A percentile compares a stretch with the other conserved stretches of the same genome.
Conservation (phyloP, 73 alveolate genomes). For the Paramecium tetraurelia region DNA sequence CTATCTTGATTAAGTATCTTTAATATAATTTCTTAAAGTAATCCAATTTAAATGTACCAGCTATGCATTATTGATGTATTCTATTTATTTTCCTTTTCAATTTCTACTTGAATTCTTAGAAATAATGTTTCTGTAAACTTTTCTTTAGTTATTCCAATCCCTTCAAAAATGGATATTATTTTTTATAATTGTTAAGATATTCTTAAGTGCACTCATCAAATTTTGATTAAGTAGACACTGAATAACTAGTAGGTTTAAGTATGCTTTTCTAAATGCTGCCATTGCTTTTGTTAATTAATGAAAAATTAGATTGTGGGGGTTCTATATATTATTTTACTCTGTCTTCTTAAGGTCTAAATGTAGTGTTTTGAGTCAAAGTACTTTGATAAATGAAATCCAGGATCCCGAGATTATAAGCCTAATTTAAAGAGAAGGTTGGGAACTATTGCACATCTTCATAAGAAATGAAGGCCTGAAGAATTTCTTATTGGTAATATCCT, state of each 20-base stretch:
- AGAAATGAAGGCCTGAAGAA: not conserved
- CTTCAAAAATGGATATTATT: not conserved
- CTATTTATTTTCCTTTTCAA: not conserved
- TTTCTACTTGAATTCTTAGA: not conserved
- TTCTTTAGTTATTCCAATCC: not conserved
- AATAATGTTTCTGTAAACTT: not conserved
- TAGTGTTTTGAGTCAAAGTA: not conserved
- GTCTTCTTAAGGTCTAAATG: not conserved
- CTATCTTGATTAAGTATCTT: not conserved
- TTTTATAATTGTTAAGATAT: not conserved
- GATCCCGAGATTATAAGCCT: not conserved
- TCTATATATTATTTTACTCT: not conserved
- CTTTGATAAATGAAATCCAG: not conserved
- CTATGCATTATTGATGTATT: not conserved
- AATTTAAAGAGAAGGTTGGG: not conserved
- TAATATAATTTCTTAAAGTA: not conserved
- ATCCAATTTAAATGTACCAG: not conserved
- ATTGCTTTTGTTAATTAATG: not conserved
- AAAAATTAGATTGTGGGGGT: not conserved
- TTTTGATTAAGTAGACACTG: not conserved
- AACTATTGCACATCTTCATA: not conserved
- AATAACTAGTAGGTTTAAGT: not conserved
- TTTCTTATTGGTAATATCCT: not conserved
- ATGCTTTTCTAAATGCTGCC: not conserved
- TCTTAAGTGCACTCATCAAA: slow-evolving; percentile 13